These are phyloP conservation scores for Pholiota conissans DNA, from an alignment of 768 basidiomycete species.

Conservation along the genomic window DNA sequence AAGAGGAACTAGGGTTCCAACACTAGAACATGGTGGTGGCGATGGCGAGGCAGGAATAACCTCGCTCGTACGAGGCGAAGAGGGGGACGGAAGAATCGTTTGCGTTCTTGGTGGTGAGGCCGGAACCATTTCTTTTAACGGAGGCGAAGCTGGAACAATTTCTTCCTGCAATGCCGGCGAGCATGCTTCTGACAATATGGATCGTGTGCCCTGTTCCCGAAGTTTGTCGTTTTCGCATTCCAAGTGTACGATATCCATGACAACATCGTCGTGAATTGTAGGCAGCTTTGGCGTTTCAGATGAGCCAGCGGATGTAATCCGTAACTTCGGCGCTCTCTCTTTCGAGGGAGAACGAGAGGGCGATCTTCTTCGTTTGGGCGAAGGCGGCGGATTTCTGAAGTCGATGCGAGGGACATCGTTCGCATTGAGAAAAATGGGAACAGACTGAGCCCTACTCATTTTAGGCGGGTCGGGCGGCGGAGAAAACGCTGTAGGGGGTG, in stretches of 20 bases:
- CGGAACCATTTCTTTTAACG: conserved; percentile 3
- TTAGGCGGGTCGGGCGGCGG: conserved; percentile 22
- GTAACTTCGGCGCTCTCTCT: conserved; percentile 32
- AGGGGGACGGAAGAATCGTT: background rate
- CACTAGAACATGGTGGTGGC: conserved; percentile 1
- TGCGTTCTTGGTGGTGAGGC: background rate
- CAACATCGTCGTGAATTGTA: conserved; percentile 28
- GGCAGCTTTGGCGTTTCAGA: conserved; percentile 8
- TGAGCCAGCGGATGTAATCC: conserved; percentile 24
- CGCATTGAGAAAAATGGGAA: conserved; percentile 39
- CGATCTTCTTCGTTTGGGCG: conserved; percentile 37
- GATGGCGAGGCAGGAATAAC: conserved; percentile 3
- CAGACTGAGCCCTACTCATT: conserved; percentile 42
- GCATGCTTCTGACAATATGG: background rate
- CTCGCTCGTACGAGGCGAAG: background rate
- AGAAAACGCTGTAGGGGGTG: conserved; percentile 18
- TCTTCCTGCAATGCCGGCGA: background rate
- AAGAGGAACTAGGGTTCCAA: background rate
- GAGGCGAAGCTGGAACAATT: conserved; percentile 3
- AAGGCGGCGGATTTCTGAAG: conserved; percentile 41
- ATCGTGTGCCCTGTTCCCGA: background rate
- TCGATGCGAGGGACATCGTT: conserved; percentile 36
- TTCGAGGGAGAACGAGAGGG: conserved; percentile 47
- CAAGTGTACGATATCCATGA: background rate
- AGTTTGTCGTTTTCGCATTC: background rate